These are phyloP conservation scores for Lycium barbarum DNA, from an alignment of 257 asterid species.

Conservation along the genomic window DNA sequence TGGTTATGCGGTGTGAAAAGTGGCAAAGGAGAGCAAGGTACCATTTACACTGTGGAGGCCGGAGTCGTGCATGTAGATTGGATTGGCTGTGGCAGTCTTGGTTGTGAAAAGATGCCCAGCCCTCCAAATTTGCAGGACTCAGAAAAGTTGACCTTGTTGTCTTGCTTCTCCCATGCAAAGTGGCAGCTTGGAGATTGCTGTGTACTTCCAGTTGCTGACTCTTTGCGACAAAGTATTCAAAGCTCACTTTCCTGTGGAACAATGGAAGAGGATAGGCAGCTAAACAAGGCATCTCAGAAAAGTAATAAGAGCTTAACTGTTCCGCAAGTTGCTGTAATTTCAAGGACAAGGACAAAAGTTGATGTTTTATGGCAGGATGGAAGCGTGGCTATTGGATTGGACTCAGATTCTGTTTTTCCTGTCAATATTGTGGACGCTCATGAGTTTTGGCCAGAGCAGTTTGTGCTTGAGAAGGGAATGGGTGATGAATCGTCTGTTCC, in stretches of 20 bases:
- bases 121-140: slow-evolving; percentile 63
- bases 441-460: slow-evolving; percentile 81
- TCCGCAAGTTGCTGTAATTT: slow-evolving; percentile 64
- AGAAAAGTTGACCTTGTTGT: slow-evolving; percentile 59
- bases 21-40: slow-evolving; percentile 58
- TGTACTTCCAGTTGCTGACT: slow-evolving; percentile 44
- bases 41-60: slow-evolving; percentile 69
- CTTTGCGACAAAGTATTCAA: slow-evolving; percentile 34
- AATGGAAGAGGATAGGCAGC: slow-evolving; percentile 36
- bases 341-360: slow-evolving; percentile 69
- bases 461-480: slow-evolving; percentile 79
- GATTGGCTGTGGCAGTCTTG: slow-evolving; percentile 63
- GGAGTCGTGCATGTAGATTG: slow-evolving; percentile 72
- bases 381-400: slow-evolving; percentile 60
- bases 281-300: slow-evolving; percentile 33
- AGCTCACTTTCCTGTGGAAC: slow-evolving; percentile 37
- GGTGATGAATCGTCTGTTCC: slow-evolving; percentile 48
- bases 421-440: slow-evolving; percentile 74
- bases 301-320: slow-evolving; percentile 36
- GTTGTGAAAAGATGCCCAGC: slow-evolving; percentile 46
- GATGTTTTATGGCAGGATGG: slow-evolving; percentile 97
- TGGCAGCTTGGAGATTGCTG: slow-evolving; percentile 99
- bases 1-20: slow-evolving; percentile 76
- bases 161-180: slow-evolving; percentile 60
- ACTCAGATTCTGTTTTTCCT: slow-evolving; percentile 63